Conservation (phyloP, 2,329 filamentous ascomycete genomes). For the Colletotrichum destructivum region DNA sequence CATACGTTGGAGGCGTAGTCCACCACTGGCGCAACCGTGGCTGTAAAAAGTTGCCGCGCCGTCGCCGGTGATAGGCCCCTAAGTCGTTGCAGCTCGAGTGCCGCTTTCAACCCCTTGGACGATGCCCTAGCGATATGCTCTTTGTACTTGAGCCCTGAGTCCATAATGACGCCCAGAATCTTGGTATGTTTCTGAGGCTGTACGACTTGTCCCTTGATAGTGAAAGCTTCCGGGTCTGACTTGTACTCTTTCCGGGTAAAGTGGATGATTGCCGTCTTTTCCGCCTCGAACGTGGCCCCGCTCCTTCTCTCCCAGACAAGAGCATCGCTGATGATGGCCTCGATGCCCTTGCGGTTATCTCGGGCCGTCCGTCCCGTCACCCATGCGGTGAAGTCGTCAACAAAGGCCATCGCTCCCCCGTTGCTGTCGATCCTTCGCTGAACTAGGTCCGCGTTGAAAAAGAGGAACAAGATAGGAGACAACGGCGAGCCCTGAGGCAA, state of each 20-base stretch:
- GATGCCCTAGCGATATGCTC: slow-evolving; percentile 46
- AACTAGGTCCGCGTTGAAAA: slow-evolving; percentile 56
- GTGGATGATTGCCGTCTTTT: slow-evolving; percentile 72
- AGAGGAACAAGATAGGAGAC: slow-evolving; percentile 42
- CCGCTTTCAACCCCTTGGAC: slow-evolving; percentile 45
- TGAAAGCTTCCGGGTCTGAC: slow-evolving; percentile 48
- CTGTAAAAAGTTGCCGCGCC: slow-evolving; percentile 46
- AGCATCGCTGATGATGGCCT: slow-evolving; percentile 46
- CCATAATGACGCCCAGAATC: background rate
- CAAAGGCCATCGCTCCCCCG: slow-evolving; percentile 46
- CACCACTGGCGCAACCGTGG: slow-evolving; percentile 45
- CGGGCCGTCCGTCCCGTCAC: slow-evolving; percentile 44
- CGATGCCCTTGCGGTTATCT: slow-evolving; percentile 45
- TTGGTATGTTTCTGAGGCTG: background rate
- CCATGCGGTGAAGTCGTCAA: slow-evolving; percentile 49
- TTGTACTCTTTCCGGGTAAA: slow-evolving; percentile 67
- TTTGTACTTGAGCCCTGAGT: slow-evolving; percentile 44
- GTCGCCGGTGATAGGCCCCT: slow-evolving; percentile 43
- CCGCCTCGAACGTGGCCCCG: slow-evolving; percentile 42
- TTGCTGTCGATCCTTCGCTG: slow-evolving; percentile 49
- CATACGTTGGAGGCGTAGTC: slow-evolving; percentile 48
- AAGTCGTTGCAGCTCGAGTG: slow-evolving; percentile 41
- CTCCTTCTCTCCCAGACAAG: slow-evolving; percentile 47
- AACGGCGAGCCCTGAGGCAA: background rate
- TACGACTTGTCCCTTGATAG: background rate